Base-by-base conservation (phyloP, 2,329 filamentous ascomycete species). In the Leptodontidium sp. region DNA sequence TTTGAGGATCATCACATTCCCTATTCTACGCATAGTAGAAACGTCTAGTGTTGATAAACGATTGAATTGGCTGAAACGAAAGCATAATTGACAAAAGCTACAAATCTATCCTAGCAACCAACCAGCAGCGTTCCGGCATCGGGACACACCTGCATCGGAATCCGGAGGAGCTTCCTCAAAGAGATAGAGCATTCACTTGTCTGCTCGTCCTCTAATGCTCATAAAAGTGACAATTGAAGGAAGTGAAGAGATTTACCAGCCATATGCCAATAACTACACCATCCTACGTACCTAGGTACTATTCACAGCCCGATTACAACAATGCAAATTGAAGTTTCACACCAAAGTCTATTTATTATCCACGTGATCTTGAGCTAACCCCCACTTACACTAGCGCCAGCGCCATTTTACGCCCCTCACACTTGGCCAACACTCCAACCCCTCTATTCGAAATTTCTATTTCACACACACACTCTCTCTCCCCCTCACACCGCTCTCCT, bases 401-500 rank as follows among this genome's bases (percentile, higher is more conserved):
- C 65, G 52, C 65, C 52, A 64, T 58, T 47, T 55, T 26, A n/a
- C 61, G 61, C 66, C 61, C 65, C 68, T 66, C 52, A 58, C 47
- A 24, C 53, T 21, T 21, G 21, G 45, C 68, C 35, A 40, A 47
- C 58, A 55, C 65, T 32, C 52, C 52, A 58, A 62, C 63, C 67
- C 69, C 64, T 71, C 68, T 59, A 66, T 35, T 24, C 26, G 50
- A 55, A 63, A 59, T 49, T 49, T 49, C 47, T 49, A 35, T 17
- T 21, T n/a, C 17, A 17, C 26, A 58, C 55, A 52, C 61, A 21
- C 21, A 21, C 21, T 21, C 21, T 21, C 21, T 21, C 21, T 68
- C 64, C 53, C 63, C 61, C 61, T 64, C 64, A 62, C 69, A 68
- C 67, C 69, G 66, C 69, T 65, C 38, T 17, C 61, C 40, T 40